Conservation (phyloP, 2,329 filamentous ascomycete genomes). For the Monosporascus ibericus region DNA sequence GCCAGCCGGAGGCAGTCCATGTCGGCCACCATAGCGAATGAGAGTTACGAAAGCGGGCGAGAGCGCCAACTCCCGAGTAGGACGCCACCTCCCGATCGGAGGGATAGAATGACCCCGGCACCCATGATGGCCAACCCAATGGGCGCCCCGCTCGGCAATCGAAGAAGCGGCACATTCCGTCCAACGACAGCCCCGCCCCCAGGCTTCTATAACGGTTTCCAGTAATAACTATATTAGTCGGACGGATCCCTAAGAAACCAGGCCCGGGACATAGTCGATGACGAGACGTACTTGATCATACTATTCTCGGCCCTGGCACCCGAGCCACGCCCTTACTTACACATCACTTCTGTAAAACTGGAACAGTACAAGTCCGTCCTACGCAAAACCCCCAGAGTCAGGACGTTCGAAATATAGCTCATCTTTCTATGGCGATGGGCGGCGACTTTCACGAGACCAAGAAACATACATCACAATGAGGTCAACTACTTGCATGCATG, state of each 20-base stretch:
- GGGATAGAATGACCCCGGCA: constrained; percentile 34
- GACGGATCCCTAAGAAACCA: not conserved
- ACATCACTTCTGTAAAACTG: constrained; percentile 11
- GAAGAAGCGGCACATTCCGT: constrained; percentile 15
- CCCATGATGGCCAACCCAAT: constrained; percentile 22
- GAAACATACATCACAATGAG: not conserved
- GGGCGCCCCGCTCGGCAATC: constrained; percentile 14
- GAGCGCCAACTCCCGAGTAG: constrained; percentile 20
- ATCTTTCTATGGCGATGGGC: not conserved
- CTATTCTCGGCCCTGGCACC: no score
- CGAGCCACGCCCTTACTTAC: no score
- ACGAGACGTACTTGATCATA: no score
- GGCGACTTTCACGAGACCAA: not conserved
- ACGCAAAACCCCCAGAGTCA: no score
- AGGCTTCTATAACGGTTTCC: constrained; percentile 14
- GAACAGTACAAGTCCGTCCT: constrained; percentile 1
- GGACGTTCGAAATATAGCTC: not conserved
- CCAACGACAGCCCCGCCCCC: constrained; percentile 20
- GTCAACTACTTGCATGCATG: not conserved
- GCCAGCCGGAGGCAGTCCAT: constrained; percentile 29
- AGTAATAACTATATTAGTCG: not conserved
- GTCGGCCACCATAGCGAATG: constrained; percentile 24
- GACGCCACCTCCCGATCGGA: constrained; percentile 31
- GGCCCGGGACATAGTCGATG: no score
- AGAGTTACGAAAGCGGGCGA: constrained; percentile 28